These are phyloP conservation scores for Tylopilus subfusipes DNA, from an alignment of 768 basidiomycete species.

Conservation along the genomic window DNA sequence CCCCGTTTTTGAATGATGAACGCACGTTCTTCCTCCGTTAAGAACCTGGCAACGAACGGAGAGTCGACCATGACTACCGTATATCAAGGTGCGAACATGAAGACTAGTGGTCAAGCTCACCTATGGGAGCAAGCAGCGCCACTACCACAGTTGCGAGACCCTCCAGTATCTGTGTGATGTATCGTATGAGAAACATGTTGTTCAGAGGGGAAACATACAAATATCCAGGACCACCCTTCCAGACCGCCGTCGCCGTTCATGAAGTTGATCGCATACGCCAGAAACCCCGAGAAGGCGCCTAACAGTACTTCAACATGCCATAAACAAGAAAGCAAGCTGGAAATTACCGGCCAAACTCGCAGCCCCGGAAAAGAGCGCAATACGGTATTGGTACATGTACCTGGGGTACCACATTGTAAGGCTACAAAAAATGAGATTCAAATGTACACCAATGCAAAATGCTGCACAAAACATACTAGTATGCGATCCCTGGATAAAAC, in stretches of 20 bases:
- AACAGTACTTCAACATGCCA: not conserved
- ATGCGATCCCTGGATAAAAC: not conserved
- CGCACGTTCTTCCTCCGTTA: not conserved
- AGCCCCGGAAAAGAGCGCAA: constrained; percentile 4
- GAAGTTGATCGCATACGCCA: constrained; percentile 4
- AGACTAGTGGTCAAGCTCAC: not conserved
- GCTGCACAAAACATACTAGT: not conserved
- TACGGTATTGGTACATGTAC: constrained; percentile 4
- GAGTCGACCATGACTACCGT: constrained; percentile 3
- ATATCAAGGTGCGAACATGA: not conserved
- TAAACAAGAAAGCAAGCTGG: not conserved
- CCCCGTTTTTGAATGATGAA: not conserved
- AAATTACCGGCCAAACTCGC: not conserved
- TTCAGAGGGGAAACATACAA: not conserved
- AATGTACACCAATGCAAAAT: too few species aligned
- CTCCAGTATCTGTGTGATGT: not conserved
- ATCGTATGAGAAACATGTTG: not conserved
- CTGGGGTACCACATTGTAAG: constrained; percentile 4
- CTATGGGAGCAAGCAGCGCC: not conserved
- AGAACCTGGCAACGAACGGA: not conserved
- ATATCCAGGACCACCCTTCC: constrained; percentile 7
- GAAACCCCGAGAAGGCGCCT: constrained; percentile 2
- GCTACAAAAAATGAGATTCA: not conserved
- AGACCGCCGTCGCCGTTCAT: not conserved
- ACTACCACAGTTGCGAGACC: not conserved